phyloP scores from a whole-genome alignment of 164 flowering plant genomes.

The Sextonia rubra region DNA sequence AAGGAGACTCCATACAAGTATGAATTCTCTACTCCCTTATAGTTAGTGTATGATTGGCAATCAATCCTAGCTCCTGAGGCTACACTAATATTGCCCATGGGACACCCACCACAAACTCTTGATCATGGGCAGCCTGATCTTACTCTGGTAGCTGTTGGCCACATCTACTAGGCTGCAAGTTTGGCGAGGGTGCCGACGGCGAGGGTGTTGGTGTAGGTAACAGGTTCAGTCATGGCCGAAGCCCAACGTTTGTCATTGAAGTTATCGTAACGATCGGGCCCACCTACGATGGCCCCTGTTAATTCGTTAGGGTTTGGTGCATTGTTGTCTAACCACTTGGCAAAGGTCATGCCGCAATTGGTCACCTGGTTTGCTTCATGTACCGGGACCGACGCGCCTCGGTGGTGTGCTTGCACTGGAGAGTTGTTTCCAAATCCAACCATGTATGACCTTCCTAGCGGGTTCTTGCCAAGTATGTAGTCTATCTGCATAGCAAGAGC shows the following conservation, averaged over 20 bases:
- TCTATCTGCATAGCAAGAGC: conserved; percentile 43
- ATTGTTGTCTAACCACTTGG: conserved; percentile 31
- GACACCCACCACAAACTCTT: no score
- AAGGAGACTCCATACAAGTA: no score
- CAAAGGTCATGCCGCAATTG: conserved; percentile 51
- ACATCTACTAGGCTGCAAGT: no score
- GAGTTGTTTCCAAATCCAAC: conserved; percentile 61
- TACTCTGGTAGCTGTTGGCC: no score
- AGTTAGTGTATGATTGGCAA: no score
- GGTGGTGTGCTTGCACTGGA: conserved; percentile 61
- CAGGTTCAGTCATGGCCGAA: conserved; percentile 54
- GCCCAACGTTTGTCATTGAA: conserved; percentile 57
- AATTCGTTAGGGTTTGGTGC: conserved; percentile 57
- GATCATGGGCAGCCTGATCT: no score
- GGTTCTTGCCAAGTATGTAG: conserved; percentile 73
- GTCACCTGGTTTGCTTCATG: conserved; percentile 37
- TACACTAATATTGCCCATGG: no score
- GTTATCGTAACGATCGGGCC: conserved; percentile 56
- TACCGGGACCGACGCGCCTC: conserved; percentile 75
- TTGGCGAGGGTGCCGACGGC: conserved; percentile 55
- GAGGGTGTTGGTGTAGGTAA: conserved; percentile 78
- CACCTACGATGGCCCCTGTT: conserved; percentile 80
- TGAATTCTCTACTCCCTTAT: no score
- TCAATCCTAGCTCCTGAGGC: no score
- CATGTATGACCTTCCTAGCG: conserved; percentile 75